Percentiles rank a stretch among this genome's conserved stretches.
Conservation (phyloP, 345 rosid species). For the Heritiera littoralis region DNA sequence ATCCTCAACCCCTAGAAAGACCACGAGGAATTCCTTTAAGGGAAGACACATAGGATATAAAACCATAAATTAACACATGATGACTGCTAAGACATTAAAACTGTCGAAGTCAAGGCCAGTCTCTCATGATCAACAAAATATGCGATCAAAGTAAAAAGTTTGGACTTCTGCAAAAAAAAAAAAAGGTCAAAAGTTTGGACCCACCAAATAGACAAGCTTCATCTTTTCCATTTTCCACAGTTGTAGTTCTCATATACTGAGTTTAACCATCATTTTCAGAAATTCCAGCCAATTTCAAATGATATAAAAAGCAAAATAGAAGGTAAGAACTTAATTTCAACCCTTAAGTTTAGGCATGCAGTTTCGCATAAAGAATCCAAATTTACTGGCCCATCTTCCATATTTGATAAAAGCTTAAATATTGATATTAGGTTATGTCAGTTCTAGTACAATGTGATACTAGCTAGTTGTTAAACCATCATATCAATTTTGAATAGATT, state of each 20-base stretch:
- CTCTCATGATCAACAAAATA: background rate
- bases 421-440: background rate
- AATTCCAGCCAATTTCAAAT: background rate
- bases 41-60: constrained; percentile 8
- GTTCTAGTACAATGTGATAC: background rate
- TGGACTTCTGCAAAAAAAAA: too few relatives aligned
- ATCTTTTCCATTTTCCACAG: background rate
- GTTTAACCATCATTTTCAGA: constrained; percentile 3
- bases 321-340: constrained; percentile 2
- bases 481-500: background rate
- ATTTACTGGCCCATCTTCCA: background rate
- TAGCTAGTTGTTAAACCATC: background rate
- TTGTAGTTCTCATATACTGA: background rate
- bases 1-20: constrained; percentile 61
- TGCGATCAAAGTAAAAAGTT: background rate
- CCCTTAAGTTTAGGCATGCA: constrained; percentile 4
- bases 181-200: background rate
- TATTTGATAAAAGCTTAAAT: background rate
- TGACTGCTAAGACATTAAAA: background rate
- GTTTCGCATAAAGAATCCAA: background rate
- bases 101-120: background rate
- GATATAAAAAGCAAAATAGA: background rate
- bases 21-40: constrained; percentile 19
- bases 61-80: background rate
- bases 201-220: background rate